Conservation (phyloP, 768 basidiomycete species). For the Xerocomus brunneocitrinus region DNA sequence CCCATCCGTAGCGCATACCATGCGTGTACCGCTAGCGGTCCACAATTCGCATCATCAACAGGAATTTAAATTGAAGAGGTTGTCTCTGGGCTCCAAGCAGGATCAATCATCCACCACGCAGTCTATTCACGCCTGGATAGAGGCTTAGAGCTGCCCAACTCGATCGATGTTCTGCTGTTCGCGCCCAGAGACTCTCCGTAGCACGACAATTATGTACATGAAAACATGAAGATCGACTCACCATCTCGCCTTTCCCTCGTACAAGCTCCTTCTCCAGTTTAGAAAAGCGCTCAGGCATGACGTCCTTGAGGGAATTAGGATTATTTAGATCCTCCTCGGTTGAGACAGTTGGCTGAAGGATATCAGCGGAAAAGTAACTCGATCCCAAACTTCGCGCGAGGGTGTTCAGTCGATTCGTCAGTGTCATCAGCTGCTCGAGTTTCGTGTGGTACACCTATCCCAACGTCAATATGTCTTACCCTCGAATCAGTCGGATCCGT, state of each 20-base stretch:
- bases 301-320: constrained; percentile 52
- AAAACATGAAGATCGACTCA: constrained; percentile 35
- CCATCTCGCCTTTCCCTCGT: constrained; percentile 81
- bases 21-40: no score
- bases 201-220: background rate
- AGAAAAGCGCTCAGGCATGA: constrained; percentile 75
- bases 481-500: constrained; percentile 1
- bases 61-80: background rate
- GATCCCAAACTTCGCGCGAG: constrained; percentile 59
- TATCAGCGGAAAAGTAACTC: constrained; percentile 54
- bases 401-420: constrained; percentile 59
- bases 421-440: constrained; percentile 66
- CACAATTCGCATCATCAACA: background rate
- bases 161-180: background rate
- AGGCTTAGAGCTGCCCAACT: no score
- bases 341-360: constrained; percentile 45
- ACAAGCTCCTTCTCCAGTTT: constrained; percentile 82
- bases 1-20: no score
- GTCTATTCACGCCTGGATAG: background rate
- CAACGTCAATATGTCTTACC: background rate
- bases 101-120: background rate
- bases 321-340: constrained; percentile 38
- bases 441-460: constrained; percentile 68
- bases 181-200: background rate
- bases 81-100: background rate